Percentiles rank a stretch among this genome's conserved stretches.
Evolutionary conservation across 352 stramenopile species (phyloP).

Genomic region (Phytophthora ramorum): DNA sequence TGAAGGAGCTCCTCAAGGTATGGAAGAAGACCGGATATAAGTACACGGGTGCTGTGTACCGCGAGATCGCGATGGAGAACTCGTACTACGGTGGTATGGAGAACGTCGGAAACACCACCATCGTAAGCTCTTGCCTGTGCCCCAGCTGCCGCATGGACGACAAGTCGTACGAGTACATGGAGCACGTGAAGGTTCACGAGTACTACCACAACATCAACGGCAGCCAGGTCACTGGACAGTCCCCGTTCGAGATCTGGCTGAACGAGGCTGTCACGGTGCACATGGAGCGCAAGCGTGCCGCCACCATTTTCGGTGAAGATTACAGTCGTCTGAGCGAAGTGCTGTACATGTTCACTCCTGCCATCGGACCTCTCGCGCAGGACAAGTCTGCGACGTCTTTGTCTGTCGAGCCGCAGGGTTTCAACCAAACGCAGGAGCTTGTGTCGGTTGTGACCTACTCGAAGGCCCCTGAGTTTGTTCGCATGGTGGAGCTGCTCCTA

Average conservation of each 20-base stretch:
- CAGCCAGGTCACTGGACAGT: conserved; percentile 81
- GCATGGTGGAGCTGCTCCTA: conserved; percentile 78
- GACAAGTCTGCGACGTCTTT: conserved; percentile 77
- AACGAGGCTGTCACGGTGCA: conserved; percentile 85
- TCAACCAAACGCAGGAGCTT: conserved; percentile 85
- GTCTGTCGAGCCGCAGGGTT: conserved; percentile 74
- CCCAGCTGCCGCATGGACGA: conserved; percentile 82
- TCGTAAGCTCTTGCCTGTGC: conserved; percentile 76
- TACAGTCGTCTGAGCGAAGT: conserved; percentile 79
- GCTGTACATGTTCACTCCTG: conserved; percentile 76
- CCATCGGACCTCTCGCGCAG: conserved; percentile 70
- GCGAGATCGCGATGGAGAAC: conserved; percentile 87
- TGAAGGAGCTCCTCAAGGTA: conserved; percentile 67
- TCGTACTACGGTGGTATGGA: conserved; percentile 87
- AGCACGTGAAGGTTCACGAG: conserved; percentile 84
- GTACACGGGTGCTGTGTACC: conserved; percentile 82
- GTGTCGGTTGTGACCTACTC: conserved; percentile 82
- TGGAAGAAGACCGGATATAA: conserved; percentile 88
- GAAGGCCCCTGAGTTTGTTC: conserved; percentile 82
- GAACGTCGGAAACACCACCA: conserved; percentile 85
- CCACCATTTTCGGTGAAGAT: conserved; percentile 71
- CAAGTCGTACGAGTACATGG: conserved; percentile 83
- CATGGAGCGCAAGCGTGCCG: conserved; percentile 78
- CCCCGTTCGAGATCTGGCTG: conserved; percentile 84
- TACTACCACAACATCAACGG: conserved; percentile 90